A percentile compares a stretch with the other conserved stretches of the same genome.
Evolutionary conservation across 768 basidiomycete genomes (phyloP).

Genomic region (Xerocomellus intermedius): DNA sequence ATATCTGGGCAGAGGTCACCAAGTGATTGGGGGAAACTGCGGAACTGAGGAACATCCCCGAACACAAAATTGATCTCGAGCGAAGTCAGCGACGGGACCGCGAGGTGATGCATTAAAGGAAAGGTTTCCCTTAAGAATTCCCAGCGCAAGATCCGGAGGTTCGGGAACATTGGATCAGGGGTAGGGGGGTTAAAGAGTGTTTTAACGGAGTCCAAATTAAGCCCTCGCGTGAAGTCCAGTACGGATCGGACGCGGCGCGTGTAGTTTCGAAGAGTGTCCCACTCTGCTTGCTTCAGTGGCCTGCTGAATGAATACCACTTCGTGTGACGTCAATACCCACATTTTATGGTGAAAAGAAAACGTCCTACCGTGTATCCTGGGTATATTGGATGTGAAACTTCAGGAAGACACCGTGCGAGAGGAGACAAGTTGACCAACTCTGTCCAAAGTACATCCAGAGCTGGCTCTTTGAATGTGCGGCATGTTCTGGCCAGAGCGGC

Average conservation of each 20-base stretch:
- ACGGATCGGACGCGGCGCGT: conserved; percentile 13
- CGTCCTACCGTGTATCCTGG: conserved; percentile 7
- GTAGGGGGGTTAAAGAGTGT: conserved; percentile 15
- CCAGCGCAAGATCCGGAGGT: conserved; percentile 21
- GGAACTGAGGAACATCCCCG: conserved; percentile 18
- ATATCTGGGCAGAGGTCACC: conserved; percentile 17
- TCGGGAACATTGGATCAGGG: conserved; percentile 17
- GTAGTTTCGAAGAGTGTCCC: conserved; percentile 13
- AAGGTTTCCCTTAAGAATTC: conserved; percentile 18
- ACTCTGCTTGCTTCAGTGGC: conserved; percentile 7
- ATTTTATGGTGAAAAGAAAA: not conserved
- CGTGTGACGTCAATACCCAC: not conserved
- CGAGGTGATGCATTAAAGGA: conserved; percentile 14
- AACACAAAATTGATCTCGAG: conserved; percentile 22
- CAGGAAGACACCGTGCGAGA: conserved; percentile 5
- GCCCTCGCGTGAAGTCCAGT: conserved; percentile 13
- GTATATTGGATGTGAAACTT: conserved; percentile 11
- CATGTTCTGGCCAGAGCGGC: conserved; percentile 5
- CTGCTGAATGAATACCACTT: conserved; percentile 18
- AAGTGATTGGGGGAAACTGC: conserved; percentile 18
- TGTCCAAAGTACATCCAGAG: conserved; percentile 5
- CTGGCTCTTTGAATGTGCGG: conserved; percentile 7
- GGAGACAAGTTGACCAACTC: conserved; percentile 4
- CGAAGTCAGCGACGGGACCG: conserved; percentile 14
- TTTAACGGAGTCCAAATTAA: conserved; percentile 18